Conservation (phyloP, 2,329 filamentous ascomycete species). For the Drechslerella dactyloides region DNA sequence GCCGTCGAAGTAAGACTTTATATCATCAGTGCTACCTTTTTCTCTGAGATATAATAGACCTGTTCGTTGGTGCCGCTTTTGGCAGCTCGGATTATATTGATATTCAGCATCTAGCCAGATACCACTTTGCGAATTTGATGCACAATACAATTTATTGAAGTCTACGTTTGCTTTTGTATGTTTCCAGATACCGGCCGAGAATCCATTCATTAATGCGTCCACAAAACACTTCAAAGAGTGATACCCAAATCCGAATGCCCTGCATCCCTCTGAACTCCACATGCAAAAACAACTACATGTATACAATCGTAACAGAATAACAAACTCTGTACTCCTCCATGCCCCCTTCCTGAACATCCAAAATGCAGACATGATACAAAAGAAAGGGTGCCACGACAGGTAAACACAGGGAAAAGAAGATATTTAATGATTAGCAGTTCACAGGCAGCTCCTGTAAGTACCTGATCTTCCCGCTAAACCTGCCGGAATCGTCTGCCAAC, state of each 20-base stretch:
- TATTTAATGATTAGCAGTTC: slow-evolving; percentile 17
- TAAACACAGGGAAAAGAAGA: background rate
- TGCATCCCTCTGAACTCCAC: slow-evolving; percentile 19
- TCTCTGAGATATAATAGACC: background rate
- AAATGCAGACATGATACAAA: background rate
- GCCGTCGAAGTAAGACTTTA: slow-evolving; percentile 58
- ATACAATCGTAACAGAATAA: slow-evolving; percentile 2
- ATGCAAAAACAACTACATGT: slow-evolving; percentile 1
- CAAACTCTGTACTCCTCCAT: slow-evolving; percentile 20
- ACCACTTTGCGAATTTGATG: slow-evolving; percentile 17
- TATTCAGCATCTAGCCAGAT: slow-evolving; percentile 25
- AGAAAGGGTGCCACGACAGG: slow-evolving; percentile 7
- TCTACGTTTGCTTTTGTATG: no score
- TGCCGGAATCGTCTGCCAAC: slow-evolving; percentile 77
- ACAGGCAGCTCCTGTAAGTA: slow-evolving; percentile 42
- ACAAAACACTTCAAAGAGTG: background rate
- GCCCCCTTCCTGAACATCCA: slow-evolving; percentile 11
- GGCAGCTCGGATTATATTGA: background rate
- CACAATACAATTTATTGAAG: slow-evolving; percentile 13
- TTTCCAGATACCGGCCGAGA: slow-evolving; percentile 6
- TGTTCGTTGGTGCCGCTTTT: background rate
- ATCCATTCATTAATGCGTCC: slow-evolving; percentile 31
- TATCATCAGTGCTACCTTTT: background rate
- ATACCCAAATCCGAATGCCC: slow-evolving; percentile 4
- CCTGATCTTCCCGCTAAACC: slow-evolving; percentile 61